These are phyloP conservation scores for Alternaria consortialis DNA, from an alignment of 2,329 filamentous ascomycete genomes.

Conservation along the genomic window DNA sequence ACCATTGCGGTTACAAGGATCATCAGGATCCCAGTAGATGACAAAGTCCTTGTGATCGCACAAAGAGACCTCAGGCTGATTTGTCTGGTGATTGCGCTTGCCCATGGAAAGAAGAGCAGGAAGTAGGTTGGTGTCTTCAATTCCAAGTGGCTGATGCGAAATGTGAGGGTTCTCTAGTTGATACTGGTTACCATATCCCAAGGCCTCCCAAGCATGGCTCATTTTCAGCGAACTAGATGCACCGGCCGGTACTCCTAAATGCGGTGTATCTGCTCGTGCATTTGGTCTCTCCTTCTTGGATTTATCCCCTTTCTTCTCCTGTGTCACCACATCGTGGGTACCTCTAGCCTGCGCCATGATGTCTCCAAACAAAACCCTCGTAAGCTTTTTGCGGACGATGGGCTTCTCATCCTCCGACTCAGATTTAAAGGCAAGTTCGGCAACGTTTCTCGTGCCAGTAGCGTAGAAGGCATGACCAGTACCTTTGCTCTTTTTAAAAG, in stretches of 20 bases:
- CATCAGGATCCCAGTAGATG: constrained; percentile 9
- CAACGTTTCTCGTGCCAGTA: background rate
- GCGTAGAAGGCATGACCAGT: background rate
- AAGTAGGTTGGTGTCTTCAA: background rate
- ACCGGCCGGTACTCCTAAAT: background rate
- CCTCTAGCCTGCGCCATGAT: constrained; percentile 5
- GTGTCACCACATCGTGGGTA: background rate
- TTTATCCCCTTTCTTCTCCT: background rate
- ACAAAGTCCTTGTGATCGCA: constrained; percentile 12
- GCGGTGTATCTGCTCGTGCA: background rate
- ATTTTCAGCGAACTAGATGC: background rate
- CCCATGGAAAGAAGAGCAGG: background rate
- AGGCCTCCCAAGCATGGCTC: background rate
- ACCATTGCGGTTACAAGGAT: constrained; percentile 15
- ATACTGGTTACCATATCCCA: background rate
- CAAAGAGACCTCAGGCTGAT: constrained; percentile 3
- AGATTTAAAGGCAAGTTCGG: background rate
- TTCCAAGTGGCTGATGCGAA: background rate
- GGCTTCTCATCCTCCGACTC: background rate
- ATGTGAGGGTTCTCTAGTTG: background rate
- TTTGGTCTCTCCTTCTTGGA: background rate
- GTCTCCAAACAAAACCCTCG: background rate
- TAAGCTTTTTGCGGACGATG: background rate
- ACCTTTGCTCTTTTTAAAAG: background rate
- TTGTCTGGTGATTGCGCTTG: background rate